Conservation (phyloP, 164 flowering plant genomes). For the Paratinospora sagittata region DNA sequence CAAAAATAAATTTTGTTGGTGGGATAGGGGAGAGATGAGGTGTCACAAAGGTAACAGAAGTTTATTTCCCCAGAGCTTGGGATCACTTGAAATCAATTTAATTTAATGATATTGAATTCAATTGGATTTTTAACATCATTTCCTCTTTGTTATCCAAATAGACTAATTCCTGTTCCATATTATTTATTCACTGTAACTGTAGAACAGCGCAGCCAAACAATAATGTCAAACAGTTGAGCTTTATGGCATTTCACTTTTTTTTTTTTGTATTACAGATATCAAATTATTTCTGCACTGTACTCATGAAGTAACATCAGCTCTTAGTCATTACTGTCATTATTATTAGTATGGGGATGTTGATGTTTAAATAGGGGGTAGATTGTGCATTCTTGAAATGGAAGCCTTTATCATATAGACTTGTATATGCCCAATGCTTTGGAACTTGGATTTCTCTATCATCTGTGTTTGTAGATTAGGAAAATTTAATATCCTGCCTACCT, state of each 20-base stretch:
- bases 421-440: neutral
- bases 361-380: no score
- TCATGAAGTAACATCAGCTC: neutral
- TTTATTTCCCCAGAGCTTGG: conserved; percentile 10
- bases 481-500: neutral
- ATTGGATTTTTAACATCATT: neutral
- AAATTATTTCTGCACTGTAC: neutral
- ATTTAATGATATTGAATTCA: neutral
- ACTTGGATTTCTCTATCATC: neutral
- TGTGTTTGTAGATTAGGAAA: neutral
- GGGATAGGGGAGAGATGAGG: conserved; percentile 8
- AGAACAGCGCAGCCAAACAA: conserved; percentile 20
- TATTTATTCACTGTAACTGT: conserved; percentile 7
- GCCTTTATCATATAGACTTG: neutral
- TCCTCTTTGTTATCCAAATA: conserved; percentile 11
- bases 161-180: conserved; percentile 12
- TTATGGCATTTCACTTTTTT: neutral
- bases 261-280: neutral
- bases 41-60: conserved; percentile 9
- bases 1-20: conserved; percentile 4
- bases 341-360: no score
- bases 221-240: conserved; percentile 2
- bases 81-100: neutral
- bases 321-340: neutral
- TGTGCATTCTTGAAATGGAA: no score